Percentiles rank a stretch among this genome's conserved stretches.
Evolutionary conservation across 2,329 filamentous ascomycete species (phyloP).

Genomic region (Penicillium paneum): DNA sequence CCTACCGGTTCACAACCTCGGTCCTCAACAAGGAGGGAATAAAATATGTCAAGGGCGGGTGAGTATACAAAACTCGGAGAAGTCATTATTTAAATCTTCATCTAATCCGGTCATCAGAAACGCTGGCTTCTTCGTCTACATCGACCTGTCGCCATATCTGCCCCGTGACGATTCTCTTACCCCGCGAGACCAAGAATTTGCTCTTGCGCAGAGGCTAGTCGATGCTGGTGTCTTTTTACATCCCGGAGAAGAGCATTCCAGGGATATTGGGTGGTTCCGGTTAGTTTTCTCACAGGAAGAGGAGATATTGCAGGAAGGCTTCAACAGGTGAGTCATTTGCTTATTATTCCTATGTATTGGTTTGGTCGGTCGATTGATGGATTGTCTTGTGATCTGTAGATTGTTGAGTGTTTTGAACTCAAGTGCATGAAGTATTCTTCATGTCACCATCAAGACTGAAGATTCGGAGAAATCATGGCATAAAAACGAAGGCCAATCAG

Average conservation of each 20-base stretch:
- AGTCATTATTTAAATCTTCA: neutral
- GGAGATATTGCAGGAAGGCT: slow-evolving; percentile 35
- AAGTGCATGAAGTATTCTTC: neutral
- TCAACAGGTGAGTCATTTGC: slow-evolving; percentile 26
- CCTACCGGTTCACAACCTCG: slow-evolving; percentile 30
- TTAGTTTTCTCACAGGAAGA: slow-evolving; percentile 49
- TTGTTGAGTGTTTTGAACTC: slow-evolving; percentile 9
- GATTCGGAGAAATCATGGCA: neutral
- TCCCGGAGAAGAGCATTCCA: slow-evolving; percentile 45
- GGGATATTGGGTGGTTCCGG: slow-evolving; percentile 53
- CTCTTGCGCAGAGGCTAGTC: slow-evolving; percentile 45
- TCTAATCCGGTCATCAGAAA: slow-evolving; percentile 26
- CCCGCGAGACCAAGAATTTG: slow-evolving; percentile 41
- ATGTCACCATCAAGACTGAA: too few relatives aligned
- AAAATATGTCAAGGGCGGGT: slow-evolving; percentile 36
- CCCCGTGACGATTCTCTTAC: slow-evolving; percentile 14
- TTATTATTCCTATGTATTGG: neutral
- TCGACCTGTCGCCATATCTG: slow-evolving; percentile 45
- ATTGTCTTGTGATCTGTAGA: neutral
- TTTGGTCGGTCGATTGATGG: neutral
- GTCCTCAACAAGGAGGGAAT: slow-evolving; percentile 40
- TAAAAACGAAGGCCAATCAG: neutral
- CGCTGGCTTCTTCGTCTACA: slow-evolving; percentile 49
- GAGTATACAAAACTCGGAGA: neutral
- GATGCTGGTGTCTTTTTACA: slow-evolving; percentile 52